These are phyloP conservation scores for Sordariomycetes sp. DNA, from an alignment of 2,329 filamentous ascomycete species.

Conservation along the genomic window DNA sequence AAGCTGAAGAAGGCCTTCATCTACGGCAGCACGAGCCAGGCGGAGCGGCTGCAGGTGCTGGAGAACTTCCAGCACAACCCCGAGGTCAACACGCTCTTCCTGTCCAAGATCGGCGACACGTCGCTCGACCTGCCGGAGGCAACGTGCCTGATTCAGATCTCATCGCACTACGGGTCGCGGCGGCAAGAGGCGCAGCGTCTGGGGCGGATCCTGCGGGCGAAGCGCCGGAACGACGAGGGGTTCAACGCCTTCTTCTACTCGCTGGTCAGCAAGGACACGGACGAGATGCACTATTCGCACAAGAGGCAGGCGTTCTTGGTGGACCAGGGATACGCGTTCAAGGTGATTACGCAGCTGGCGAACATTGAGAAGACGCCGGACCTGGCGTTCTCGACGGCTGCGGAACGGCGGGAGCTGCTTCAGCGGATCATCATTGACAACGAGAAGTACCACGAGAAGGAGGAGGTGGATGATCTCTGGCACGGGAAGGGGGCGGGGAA, in stretches of 20 bases:
- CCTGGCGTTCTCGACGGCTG: slow-evolving; percentile 65
- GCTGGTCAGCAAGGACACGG: slow-evolving; percentile 90
- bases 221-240: slow-evolving; percentile 90
- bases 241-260: slow-evolving; percentile 99
- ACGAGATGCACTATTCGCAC: slow-evolving; percentile 95
- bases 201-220: slow-evolving; percentile 85
- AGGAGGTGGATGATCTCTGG: slow-evolving; percentile 10
- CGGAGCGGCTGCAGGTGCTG: slow-evolving; percentile 73
- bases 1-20: slow-evolving; percentile 83
- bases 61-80: slow-evolving; percentile 94
- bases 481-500: slow-evolving; percentile 14
- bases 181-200: slow-evolving; percentile 92
- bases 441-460: slow-evolving; percentile 26
- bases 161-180: slow-evolving; percentile 91
- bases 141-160: slow-evolving; percentile 93
- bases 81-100: slow-evolving; percentile 79
- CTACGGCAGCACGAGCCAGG: slow-evolving; percentile 75
- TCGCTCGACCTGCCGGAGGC: slow-evolving; percentile 96
- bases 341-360: slow-evolving; percentile 90
- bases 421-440: slow-evolving; percentile 83
- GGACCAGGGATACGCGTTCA: slow-evolving; percentile 97
- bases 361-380: slow-evolving; percentile 77
- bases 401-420: slow-evolving; percentile 73
- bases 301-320: slow-evolving; percentile 95
- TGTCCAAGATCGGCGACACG: slow-evolving; percentile 96